A percentile compares a stretch with the other conserved stretches of the same genome.
These are phyloP conservation scores for Metschnikowia cubensis DNA, from an alignment of 805 yeast species.

Conservation along the genomic window DNA sequence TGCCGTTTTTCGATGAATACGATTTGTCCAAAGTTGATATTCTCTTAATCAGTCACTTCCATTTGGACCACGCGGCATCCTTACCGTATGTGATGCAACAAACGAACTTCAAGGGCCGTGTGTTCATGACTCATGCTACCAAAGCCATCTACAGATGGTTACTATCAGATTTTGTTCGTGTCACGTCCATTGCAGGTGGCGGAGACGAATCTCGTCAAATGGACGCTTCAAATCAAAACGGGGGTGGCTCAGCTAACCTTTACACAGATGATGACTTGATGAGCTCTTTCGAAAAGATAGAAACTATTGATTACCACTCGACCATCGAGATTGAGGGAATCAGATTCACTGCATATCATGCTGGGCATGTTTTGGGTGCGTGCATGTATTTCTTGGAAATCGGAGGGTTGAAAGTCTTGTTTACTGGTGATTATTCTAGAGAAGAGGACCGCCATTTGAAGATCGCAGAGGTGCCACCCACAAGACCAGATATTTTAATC, in stretches of 20 bases:
- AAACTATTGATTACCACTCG: conserved; percentile 92
- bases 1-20: conserved; percentile 94
- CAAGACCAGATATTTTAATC: conserved; percentile 81
- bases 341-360: conserved; percentile 95
- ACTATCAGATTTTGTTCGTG: conserved; percentile 88
- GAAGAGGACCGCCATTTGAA: conserved; percentile 94
- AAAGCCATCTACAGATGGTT: conserved; percentile 97
- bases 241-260: conserved; percentile 42
- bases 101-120: conserved; percentile 90
- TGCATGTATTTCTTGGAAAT: conserved; percentile 96
- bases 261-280: conserved; percentile 89
- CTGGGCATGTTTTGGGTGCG: conserved; percentile 99
- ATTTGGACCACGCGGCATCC: conserved; percentile 96
- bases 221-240: conserved; percentile 11
- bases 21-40: conserved; percentile 86
- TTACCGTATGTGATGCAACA: conserved; percentile 97
- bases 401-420: conserved; percentile 82
- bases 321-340: conserved; percentile 93
- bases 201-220: conserved; percentile 29
- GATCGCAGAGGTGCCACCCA: conserved; percentile 90
- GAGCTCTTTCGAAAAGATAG: conserved; percentile 83
- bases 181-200: conserved; percentile 56
- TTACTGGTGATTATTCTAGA: conserved; percentile 96
- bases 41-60: conserved; percentile 87
- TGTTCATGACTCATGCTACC: conserved; percentile 98